A percentile compares a stretch with the other conserved stretches of the same genome.
Conservation (phyloP, 306 rosid species). For the Cucumis sativus region DNA sequence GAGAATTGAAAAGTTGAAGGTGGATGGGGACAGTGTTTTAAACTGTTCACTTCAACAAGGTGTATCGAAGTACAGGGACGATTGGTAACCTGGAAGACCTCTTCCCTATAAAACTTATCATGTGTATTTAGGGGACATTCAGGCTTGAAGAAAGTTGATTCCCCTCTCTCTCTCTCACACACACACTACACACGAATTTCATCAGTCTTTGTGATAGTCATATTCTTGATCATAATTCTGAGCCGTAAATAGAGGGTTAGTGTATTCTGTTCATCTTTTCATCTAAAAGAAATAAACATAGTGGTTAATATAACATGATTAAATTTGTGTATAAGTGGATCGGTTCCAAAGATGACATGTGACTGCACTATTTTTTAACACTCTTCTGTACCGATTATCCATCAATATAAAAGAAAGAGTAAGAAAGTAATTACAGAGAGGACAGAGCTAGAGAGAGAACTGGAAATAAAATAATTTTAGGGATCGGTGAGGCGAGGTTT, state of each 20-base stretch:
- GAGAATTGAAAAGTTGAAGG: too few species aligned
- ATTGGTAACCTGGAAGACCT: too few species aligned
- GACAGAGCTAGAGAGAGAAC: too few species aligned
- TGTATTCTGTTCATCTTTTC: not conserved
- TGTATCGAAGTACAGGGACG: too few species aligned
- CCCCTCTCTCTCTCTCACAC: not conserved
- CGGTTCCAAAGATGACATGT: not conserved
- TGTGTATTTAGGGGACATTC: not conserved
- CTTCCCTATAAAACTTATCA: too few species aligned
- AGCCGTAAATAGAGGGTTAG: not conserved
- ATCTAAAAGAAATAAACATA: not conserved
- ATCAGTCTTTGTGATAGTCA: not conserved
- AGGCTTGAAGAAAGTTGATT: not conserved
- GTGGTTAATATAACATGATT: not conserved
- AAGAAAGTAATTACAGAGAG: too few species aligned
- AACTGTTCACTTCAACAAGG: too few species aligned
- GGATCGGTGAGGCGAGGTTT: too few species aligned
- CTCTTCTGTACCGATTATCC: not conserved
- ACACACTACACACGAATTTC: not conserved
- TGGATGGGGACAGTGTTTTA: too few species aligned
- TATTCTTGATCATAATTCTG: not conserved
- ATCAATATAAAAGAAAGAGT: too few species aligned
- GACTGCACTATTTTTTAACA: not conserved
- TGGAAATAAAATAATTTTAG: too few species aligned
- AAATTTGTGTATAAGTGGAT: not conserved